Evolutionary conservation across 208 protist species (phyloP).

Genomic region (Acanthamoeba lenticulata): DNA sequence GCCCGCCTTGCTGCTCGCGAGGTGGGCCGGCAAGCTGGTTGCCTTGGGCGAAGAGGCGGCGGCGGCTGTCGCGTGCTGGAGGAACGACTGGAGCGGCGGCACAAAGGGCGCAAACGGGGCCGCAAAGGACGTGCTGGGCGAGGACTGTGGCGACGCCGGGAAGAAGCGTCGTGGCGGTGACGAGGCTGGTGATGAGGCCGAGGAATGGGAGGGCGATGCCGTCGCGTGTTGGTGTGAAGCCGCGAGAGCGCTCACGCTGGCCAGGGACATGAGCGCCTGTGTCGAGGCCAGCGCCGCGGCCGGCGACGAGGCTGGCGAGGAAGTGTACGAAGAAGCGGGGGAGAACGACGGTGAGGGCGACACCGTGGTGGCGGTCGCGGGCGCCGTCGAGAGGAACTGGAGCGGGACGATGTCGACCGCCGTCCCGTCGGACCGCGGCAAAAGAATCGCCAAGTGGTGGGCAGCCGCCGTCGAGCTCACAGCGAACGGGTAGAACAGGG

Average conservation of each 20-base stretch:
- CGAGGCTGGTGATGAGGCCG: not conserved
- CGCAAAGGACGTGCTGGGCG: not conserved
- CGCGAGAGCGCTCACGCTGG: not conserved
- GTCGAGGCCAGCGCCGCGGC: not conserved
- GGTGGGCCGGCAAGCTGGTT: not conserved
- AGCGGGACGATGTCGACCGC: conserved; percentile 1
- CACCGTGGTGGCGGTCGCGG: not conserved
- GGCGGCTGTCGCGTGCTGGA: not conserved
- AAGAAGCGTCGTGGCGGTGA: not conserved
- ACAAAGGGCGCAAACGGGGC: not conserved
- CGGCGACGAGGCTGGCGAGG: not conserved
- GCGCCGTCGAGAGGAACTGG: not conserved
- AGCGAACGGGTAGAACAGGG: not conserved
- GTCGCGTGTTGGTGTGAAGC: not conserved
- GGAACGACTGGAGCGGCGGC: not conserved
- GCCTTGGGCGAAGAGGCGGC: no score
- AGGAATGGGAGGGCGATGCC: not conserved
- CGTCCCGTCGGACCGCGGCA: not conserved
- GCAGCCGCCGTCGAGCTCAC: not conserved
- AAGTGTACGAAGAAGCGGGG: no score
- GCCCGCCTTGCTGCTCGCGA: not conserved
- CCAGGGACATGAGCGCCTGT: not conserved
- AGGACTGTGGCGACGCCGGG: not conserved
- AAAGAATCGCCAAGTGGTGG: not conserved
- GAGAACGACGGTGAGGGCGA: not conserved